phyloP scores from a whole-genome alignment of 2,329 filamentous ascomycete genomes.

The Colletotrichum camelliae region DNA sequence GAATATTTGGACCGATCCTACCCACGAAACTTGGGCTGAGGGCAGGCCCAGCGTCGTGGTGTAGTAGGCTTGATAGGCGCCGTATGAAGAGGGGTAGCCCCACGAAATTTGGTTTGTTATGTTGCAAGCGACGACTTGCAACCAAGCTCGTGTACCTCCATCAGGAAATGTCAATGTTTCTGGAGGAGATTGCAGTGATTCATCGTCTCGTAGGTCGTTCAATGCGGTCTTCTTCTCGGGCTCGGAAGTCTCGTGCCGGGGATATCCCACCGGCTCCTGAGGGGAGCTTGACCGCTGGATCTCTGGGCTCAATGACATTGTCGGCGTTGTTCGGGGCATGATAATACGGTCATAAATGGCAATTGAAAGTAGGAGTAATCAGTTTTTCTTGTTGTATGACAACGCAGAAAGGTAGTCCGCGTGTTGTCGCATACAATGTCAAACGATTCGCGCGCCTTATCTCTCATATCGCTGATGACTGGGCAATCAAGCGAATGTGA shows the following conservation, averaged over 20 bases:
- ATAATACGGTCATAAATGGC: neutral
- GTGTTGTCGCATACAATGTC: neutral
- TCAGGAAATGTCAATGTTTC: neutral
- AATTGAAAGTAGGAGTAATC: neutral
- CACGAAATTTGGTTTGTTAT: neutral
- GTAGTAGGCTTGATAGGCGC: slow-evolving; percentile 46
- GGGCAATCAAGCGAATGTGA: neutral
- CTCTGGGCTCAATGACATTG: neutral
- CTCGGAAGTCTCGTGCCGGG: neutral
- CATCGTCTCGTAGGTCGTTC: neutral
- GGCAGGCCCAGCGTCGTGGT: slow-evolving; percentile 32
- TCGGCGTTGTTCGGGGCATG: neutral
- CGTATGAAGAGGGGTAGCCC: slow-evolving; percentile 29
- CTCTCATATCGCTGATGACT: neutral
- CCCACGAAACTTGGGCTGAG: slow-evolving; percentile 50
- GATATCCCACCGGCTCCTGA: neutral
- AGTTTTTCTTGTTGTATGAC: neutral
- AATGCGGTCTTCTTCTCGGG: neutral
- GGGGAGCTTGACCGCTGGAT: neutral
- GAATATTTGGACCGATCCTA: slow-evolving; percentile 52
- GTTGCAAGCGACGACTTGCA: neutral
- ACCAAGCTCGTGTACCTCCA: neutral
- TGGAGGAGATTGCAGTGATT: neutral
- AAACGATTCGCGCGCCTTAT: neutral
- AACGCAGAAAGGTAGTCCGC: neutral